Conservation (phyloP, 345 rosid species). For the Hibiscus syriacus region DNA sequence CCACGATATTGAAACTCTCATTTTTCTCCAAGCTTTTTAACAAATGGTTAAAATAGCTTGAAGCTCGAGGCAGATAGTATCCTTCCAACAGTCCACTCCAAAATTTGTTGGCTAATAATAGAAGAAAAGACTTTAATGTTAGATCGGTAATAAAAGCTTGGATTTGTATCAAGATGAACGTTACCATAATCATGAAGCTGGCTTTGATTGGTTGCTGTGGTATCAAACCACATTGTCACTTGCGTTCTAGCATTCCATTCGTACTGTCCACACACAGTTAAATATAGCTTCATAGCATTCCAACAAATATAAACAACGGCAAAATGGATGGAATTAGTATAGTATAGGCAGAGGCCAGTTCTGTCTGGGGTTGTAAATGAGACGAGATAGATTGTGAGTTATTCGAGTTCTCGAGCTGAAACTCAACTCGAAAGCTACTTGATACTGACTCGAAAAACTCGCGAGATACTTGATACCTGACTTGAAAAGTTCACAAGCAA, state of each 20-base stretch:
- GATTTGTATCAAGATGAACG: not conserved
- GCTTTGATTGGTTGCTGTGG: slow-evolving; percentile 61
- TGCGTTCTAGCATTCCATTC: slow-evolving; percentile 94
- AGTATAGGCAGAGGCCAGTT: not conserved
- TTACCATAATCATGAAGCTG: slow-evolving; percentile 90
- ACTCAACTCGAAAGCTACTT: no score
- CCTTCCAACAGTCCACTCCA: slow-evolving; percentile 77
- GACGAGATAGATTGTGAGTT: no score
- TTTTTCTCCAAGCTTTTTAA: slow-evolving; percentile 45
- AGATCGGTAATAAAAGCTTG: not conserved
- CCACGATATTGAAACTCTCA: slow-evolving; percentile 38
- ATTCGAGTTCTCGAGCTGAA: no score
- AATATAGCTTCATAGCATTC: not conserved
- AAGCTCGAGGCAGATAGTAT: slow-evolving; percentile 68
- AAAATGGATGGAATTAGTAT: not conserved
- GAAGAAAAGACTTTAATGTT: not conserved
- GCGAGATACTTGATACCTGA: no score
- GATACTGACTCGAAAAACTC: no score
- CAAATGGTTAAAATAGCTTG: slow-evolving; percentile 42
- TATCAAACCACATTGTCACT: slow-evolving; percentile 95
- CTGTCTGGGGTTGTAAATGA: no score
- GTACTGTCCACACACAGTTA: slow-evolving; percentile 35
- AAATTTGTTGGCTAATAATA: slow-evolving; percentile 65
- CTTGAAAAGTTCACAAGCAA: no score
- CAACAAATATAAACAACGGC: not conserved